A percentile compares a stretch with the other conserved stretches of the same genome.
Evolutionary conservation across 805 yeast species (phyloP).

Genomic region (Maudiozyma pseudohumilis): DNA sequence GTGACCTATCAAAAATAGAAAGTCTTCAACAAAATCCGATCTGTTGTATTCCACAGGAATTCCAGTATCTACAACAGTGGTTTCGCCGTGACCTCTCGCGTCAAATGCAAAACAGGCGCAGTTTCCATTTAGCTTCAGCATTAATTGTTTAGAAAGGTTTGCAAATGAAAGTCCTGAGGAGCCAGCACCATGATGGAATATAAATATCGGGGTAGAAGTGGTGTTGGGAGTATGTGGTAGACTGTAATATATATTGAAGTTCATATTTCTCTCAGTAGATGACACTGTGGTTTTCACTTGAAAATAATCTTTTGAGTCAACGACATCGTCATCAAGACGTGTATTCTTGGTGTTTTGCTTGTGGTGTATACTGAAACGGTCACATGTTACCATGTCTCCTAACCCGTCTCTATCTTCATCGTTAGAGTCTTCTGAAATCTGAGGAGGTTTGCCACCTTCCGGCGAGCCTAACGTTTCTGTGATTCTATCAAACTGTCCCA

Average conservation of each 20-base stretch:
- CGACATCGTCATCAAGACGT: not conserved
- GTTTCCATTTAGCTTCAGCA: conserved; percentile 24
- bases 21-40: conserved; percentile 48
- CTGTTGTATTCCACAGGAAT: conserved; percentile 35
- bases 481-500: conserved; percentile 2
- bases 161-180: conserved; percentile 77
- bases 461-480: conserved; percentile 4
- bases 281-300: conserved; percentile 9
- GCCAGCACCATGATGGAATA: conserved; percentile 94
- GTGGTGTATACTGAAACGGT: too few species aligned
- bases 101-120: conserved; percentile 70
- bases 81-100: conserved; percentile 75
- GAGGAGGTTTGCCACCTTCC: too few species aligned
- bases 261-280: conserved; percentile 11
- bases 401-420: conserved; percentile 5
- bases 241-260: conserved; percentile 48
- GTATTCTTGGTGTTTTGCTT: too few species aligned
- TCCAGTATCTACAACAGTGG: conserved; percentile 23
- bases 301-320: conserved; percentile 19
- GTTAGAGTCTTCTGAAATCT: too few species aligned
- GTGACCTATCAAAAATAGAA: conserved; percentile 35
- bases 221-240: conserved; percentile 34
- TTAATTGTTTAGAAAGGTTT: conserved; percentile 33
- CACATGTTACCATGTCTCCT: too few species aligned
- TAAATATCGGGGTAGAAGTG: conserved; percentile 42